phyloP scores from a whole-genome alignment of 2,329 filamentous ascomycete species.

The Penicillium sclerotigenum region DNA sequence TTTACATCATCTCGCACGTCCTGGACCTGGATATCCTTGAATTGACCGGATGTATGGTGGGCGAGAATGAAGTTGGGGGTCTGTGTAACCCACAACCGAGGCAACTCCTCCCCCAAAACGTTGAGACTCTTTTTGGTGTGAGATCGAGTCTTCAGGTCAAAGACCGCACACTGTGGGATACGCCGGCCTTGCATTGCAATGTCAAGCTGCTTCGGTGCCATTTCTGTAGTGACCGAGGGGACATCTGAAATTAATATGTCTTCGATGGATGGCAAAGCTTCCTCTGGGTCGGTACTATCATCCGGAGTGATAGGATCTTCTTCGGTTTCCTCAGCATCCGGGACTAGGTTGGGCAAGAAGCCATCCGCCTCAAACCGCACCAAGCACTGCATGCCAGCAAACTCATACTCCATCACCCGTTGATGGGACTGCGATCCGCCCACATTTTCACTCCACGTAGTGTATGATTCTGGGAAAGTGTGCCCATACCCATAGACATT shows the following conservation, averaged over 20 bases:
- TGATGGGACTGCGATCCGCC: conserved; percentile 60
- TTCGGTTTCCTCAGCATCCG: neutral
- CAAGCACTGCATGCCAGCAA: conserved; percentile 53
- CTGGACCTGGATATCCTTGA: conserved; percentile 42
- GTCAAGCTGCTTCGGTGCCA: conserved; percentile 5
- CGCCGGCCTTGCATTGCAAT: conserved; percentile 23
- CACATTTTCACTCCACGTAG: conserved; percentile 57
- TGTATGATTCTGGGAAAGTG: conserved; percentile 64
- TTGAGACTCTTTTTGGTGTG: conserved; percentile 33
- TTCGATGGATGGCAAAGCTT: conserved; percentile 5
- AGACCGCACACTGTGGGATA: conserved; percentile 46
- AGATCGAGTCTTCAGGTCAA: conserved; percentile 54
- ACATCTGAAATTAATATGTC: neutral
- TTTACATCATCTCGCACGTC: conserved; percentile 38
- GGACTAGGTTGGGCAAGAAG: conserved; percentile 40
- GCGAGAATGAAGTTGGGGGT: conserved; percentile 53
- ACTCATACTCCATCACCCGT: conserved; percentile 57
- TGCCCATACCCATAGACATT: conserved; percentile 62
- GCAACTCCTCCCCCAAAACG: conserved; percentile 41
- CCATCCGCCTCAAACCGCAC: conserved; percentile 60
- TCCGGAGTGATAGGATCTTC: neutral
- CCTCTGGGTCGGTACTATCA: neutral
- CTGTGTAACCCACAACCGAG: conserved; percentile 51
- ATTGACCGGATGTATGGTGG: conserved; percentile 46
- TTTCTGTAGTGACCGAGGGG: neutral